These are phyloP conservation scores for Lantana camara DNA, from an alignment of 257 asterid species.

Conservation along the genomic window DNA sequence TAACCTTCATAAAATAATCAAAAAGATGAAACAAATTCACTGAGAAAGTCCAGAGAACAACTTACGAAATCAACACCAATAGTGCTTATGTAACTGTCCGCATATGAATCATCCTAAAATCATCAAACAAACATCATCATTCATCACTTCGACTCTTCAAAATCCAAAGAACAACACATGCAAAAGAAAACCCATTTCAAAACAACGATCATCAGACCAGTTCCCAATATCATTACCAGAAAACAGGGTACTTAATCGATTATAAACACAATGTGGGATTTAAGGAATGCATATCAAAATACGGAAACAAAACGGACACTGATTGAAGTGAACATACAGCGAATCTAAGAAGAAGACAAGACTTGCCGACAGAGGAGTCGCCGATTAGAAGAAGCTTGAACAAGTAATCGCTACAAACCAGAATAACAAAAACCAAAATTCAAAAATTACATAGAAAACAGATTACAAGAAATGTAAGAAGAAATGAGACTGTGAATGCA, in stretches of 20 bases:
- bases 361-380: conserved; percentile 47
- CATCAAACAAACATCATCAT: conserved; percentile 30
- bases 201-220: neutral
- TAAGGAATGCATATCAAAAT: conserved; percentile 1
- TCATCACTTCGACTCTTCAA: conserved; percentile 1
- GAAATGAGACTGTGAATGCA: neutral
- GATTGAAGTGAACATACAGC: conserved; percentile 31
- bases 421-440: neutral
- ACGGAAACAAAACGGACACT: neutral
- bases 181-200: conserved; percentile 1
- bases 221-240: neutral
- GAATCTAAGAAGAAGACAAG: conserved; percentile 49
- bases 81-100: conserved; percentile 89
- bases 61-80: conserved; percentile 90
- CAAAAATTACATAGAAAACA: neutral
- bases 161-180: neutral
- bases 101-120: conserved; percentile 83
- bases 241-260: neutral
- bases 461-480: neutral
- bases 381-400: conserved; percentile 51
- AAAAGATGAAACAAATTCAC: neutral
- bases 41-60: neutral
- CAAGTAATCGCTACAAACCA: conserved; percentile 37
- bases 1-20: conserved; percentile 5
- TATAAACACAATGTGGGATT: neutral